These are phyloP conservation scores for Penicillium brasilianum DNA, from an alignment of 2,329 filamentous ascomycete species.

Conservation along the genomic window DNA sequence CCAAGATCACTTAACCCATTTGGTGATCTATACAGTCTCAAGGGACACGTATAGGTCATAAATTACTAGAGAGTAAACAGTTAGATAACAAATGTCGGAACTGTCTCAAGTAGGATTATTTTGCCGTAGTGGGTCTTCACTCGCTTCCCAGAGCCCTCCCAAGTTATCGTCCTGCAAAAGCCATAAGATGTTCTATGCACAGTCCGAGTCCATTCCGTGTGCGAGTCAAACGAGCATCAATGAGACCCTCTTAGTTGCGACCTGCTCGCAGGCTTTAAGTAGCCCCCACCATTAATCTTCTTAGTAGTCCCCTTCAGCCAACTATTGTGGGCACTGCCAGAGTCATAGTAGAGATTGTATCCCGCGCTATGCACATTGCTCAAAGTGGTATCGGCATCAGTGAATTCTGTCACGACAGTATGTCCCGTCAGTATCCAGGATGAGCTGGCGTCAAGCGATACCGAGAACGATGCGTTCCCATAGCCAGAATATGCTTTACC, in stretches of 20 bases:
- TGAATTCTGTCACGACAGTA: not conserved
- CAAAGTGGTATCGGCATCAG: not conserved
- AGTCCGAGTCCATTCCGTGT: not conserved
- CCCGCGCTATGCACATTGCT: not conserved
- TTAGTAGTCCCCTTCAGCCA: not conserved
- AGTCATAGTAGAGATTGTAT: conserved; percentile 1
- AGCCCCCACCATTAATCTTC: not conserved
- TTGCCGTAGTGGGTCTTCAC: no score
- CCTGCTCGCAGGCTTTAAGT: not conserved
- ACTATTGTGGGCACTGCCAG: not conserved
- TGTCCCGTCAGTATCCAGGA: conserved; percentile 8
- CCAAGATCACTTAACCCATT: no score
- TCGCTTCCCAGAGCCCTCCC: no score
- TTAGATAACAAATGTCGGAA: no score
- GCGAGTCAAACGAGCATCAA: not conserved
- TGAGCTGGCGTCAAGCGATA: conserved; percentile 7
- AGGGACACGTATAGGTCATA: no score
- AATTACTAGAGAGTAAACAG: no score
- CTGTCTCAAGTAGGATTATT: no score
- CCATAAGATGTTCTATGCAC: no score
- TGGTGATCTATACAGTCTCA: no score
- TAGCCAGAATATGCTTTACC: conserved; percentile 11
- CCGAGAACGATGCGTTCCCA: not conserved
- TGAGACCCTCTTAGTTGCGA: not conserved
- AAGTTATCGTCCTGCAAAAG: not conserved